Percentiles rank a stretch among this genome's conserved stretches.
Evolutionary conservation across 108 stramenopile genomes (phyloP).

Genomic region (Pseudonitzschia pungens): DNA sequence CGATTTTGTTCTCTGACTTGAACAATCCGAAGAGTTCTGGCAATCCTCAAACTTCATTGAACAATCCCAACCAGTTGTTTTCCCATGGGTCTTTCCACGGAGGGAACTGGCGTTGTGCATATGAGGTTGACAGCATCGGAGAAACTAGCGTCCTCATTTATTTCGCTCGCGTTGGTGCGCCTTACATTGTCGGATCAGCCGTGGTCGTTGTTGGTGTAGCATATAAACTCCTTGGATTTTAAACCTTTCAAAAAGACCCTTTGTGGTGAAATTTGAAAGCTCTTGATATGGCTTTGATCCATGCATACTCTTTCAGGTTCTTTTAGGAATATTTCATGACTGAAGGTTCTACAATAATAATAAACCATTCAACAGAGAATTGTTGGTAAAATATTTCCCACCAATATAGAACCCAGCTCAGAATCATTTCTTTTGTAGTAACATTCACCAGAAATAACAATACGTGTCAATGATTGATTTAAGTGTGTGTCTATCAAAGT

Average conservation of each 20-base stretch:
- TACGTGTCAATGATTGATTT: too few relatives aligned
- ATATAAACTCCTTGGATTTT: conserved; percentile 37
- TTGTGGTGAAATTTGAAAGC: too few relatives aligned
- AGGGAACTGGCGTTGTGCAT: conserved; percentile 95
- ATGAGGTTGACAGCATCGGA: conserved; percentile 93
- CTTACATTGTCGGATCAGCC: conserved; percentile 53
- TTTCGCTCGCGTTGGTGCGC: conserved; percentile 71
- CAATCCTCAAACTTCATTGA: conserved; percentile 74
- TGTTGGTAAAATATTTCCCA: too few relatives aligned
- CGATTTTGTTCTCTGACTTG: conserved; percentile 91
- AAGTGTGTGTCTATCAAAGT: too few relatives aligned
- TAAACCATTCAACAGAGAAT: too few relatives aligned
- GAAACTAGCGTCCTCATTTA: conserved; percentile 92
- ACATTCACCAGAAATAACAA: too few relatives aligned
- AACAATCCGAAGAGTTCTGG: conserved; percentile 70
- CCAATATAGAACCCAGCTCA: too few relatives aligned
- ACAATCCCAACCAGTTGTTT: conserved; percentile 95
- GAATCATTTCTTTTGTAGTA: too few relatives aligned
- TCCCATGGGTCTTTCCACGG: conserved; percentile 94
- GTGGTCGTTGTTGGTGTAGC: conserved; percentile 57
- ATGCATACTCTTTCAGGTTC: too few relatives aligned
- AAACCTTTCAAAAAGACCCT: background rate
- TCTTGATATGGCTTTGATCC: too few relatives aligned
- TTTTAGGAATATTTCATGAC: too few relatives aligned
- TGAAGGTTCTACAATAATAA: too few relatives aligned